Percentiles rank a stretch among this genome's conserved stretches.
phyloP scores from a whole-genome alignment of 352 stramenopile genomes.

The Phytopythium chamaehyphon region DNA sequence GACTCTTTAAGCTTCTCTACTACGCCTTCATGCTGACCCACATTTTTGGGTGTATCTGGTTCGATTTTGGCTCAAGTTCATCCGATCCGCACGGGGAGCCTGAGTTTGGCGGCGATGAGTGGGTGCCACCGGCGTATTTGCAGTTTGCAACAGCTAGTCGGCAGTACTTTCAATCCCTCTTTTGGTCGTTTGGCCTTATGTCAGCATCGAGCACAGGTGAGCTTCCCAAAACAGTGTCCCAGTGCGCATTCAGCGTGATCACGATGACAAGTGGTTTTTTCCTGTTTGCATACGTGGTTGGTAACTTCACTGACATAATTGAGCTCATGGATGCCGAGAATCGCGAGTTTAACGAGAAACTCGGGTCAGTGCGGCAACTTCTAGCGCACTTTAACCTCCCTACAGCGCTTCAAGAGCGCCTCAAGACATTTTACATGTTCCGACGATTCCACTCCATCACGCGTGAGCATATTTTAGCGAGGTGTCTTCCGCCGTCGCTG shows the following conservation, averaged over 20 bases:
- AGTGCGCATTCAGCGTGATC: constrained; percentile 34
- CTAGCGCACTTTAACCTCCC: constrained; percentile 37
- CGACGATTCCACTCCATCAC: constrained; percentile 52
- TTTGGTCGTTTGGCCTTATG: constrained; percentile 44
- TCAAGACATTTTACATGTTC: constrained; percentile 55
- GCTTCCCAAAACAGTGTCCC: constrained; percentile 21
- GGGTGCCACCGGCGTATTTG: constrained; percentile 18
- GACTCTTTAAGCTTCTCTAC: constrained; percentile 52
- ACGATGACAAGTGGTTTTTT: constrained; percentile 33
- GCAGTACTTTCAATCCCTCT: constrained; percentile 30
- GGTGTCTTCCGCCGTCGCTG: constrained; percentile 41
- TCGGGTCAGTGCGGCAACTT: constrained; percentile 37
- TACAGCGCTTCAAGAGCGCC: constrained; percentile 21
- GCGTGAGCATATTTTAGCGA: constrained; percentile 37
- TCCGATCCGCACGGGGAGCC: constrained; percentile 10
- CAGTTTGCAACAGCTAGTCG: constrained; percentile 13
- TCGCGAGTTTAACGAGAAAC: constrained; percentile 42
- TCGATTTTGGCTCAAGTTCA: constrained; percentile 42
- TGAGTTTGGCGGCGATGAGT: constrained; percentile 25
- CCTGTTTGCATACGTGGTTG: constrained; percentile 40
- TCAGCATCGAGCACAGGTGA: constrained; percentile 31
- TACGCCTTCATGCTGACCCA: constrained; percentile 50
- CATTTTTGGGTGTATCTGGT: constrained; percentile 50
- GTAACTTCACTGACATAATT: constrained; percentile 40
- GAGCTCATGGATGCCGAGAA: constrained; percentile 42